Base-by-base conservation (phyloP, 192 early-diverging fungal genomes). In the Spizellomyces punctatus region DNA sequence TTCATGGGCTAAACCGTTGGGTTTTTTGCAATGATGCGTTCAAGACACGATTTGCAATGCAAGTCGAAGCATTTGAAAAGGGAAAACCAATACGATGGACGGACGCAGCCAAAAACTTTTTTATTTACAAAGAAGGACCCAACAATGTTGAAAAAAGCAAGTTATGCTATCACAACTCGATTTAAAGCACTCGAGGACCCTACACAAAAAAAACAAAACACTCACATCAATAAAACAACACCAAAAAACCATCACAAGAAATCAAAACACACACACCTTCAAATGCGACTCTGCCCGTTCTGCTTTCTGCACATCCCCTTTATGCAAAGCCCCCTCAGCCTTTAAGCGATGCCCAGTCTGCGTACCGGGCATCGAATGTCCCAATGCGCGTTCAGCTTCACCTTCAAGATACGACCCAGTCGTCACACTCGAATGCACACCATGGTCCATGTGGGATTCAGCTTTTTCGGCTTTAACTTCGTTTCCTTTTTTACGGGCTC, bases 371-470 rank as follows among this genome's bases (percentile, higher is more conserved):
- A 72, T 50, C 7, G 50, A 27, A 52, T 72, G 71, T 0, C 71
- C 71, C 1, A 55, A 27, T 7, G 60, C 62, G 9, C 36, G 44
- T 46, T 74, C 64, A 0, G 47, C 50, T 22, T 67, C 63, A 10
- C 72, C 72, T 8, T 57, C 14, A 6, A 74, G 10, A 58, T 74
- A 74, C 50, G 36, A 45, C 6, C 71, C 63, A 2, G 71, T 72
- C 6, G 71, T 72, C 1, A 72, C 71, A 50, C 36, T 21, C 36
- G 36, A 14, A 52, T 72, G 71, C 8, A 64, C 54, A 19, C 63
- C 62, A 54, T 72, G 71, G 71, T 72, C 71, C 71, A 72, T 72
- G 19, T 72, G 71, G 45, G 49, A 9, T 56, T 72, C 71, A 12
- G 71, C 71, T 52, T 64, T 72, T 44, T 36, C 10, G 0, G 71